phyloP scores from a whole-genome alignment of 2,329 filamentous ascomycete species.

The Pezizomycotina sp. region DNA sequence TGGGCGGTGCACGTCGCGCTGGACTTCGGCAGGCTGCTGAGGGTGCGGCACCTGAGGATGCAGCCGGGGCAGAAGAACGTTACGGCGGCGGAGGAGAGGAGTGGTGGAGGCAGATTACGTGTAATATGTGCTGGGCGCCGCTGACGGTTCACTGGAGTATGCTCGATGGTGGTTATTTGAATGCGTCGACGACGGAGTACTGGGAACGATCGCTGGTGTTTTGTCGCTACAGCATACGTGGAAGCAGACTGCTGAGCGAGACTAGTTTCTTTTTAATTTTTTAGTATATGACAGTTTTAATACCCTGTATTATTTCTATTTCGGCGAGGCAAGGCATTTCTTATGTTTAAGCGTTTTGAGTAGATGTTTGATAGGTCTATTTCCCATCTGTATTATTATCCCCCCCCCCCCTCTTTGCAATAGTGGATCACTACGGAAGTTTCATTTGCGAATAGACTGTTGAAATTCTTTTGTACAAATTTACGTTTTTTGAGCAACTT shows the following conservation, averaged over 20 bases:
- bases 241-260: constrained; percentile 31
- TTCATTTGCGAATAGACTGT: too few relatives aligned
- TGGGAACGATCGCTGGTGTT: constrained; percentile 38
- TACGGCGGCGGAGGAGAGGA: constrained; percentile 30
- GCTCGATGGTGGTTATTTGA: constrained; percentile 44
- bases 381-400: too few relatives aligned
- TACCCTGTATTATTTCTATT: too few relatives aligned
- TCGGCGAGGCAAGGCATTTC: too few relatives aligned
- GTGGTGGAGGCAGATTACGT: constrained; percentile 51
- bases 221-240: constrained; percentile 34
- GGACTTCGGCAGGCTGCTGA: constrained; percentile 52
- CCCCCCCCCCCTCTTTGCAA: too few relatives aligned
- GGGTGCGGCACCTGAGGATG: constrained; percentile 24
- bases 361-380: too few relatives aligned
- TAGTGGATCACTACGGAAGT: too few relatives aligned
- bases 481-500: too few relatives aligned
- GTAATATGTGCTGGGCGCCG: constrained; percentile 62
- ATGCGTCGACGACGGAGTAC: constrained; percentile 41
- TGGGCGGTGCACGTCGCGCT: constrained; percentile 66
- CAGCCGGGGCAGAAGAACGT: constrained; percentile 24
- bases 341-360: too few relatives aligned
- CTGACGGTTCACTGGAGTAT: constrained; percentile 66
- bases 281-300: too few relatives aligned
- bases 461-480: too few relatives aligned
- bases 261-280: too few relatives aligned